These are phyloP conservation scores for Coniella vitis DNA, from an alignment of 2,329 filamentous ascomycete species.

Conservation along the genomic window DNA sequence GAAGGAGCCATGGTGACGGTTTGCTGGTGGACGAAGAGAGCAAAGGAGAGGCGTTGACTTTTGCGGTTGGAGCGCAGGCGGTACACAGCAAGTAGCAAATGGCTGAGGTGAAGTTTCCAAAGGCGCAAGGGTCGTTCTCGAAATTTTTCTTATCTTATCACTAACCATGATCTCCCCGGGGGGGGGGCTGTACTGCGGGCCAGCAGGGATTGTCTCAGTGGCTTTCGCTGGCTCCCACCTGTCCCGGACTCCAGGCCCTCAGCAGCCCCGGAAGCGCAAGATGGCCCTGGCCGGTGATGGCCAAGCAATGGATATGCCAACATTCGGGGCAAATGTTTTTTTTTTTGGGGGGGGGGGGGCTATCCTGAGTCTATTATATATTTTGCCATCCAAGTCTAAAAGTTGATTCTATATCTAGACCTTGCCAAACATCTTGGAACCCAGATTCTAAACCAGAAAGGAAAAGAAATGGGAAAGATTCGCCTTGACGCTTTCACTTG, in stretches of 20 bases:
- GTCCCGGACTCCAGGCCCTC: too few relatives aligned
- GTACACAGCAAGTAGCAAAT: neutral
- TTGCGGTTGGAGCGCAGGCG: neutral
- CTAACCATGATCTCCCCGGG: neutral
- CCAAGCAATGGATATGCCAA: too few relatives aligned
- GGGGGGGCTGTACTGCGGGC: too few relatives aligned
- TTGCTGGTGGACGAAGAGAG: neutral
- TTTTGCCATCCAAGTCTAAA: neutral
- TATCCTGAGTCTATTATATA: too few relatives aligned
- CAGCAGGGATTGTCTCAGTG: too few relatives aligned
- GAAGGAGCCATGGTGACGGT: slow-evolving; percentile 26
- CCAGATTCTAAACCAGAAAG: neutral
- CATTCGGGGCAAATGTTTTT: too few relatives aligned
- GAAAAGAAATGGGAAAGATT: neutral
- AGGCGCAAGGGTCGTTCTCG: neutral
- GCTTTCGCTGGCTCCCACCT: too few relatives aligned
- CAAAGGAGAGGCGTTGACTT: neutral
- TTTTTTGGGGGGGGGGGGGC: too few relatives aligned
- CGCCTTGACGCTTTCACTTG: slow-evolving; percentile 20
- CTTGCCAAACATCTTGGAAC: too few relatives aligned
- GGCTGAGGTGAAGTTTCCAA: neutral
- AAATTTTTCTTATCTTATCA: slow-evolving; percentile 16
- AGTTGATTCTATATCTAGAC: neutral
- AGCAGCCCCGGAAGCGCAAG: too few relatives aligned
- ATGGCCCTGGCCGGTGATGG: too few relatives aligned